These are phyloP conservation scores for Agastache rugosa DNA, from an alignment of 257 asterid genomes.

Conservation along the genomic window DNA sequence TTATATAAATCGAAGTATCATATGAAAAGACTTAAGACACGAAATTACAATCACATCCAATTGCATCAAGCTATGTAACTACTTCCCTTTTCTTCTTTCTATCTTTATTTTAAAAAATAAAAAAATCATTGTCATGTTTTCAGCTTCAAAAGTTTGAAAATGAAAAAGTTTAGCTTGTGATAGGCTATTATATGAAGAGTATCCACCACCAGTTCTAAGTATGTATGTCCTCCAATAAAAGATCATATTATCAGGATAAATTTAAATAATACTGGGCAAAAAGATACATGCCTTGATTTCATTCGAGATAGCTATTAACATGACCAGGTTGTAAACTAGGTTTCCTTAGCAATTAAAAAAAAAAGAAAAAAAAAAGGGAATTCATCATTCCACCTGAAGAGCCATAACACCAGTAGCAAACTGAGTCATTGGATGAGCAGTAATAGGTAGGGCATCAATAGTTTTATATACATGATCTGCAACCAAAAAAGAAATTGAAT, in stretches of 20 bases:
- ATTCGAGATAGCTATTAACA: background rate
- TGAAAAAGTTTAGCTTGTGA: constrained; percentile 3
- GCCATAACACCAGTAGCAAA: constrained; percentile 98
- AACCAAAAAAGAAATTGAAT: constrained; percentile 36
- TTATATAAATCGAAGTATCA: constrained; percentile 5
- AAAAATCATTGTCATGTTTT: background rate
- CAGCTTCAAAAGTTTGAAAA: constrained; percentile 24
- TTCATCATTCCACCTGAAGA: constrained; percentile 66
- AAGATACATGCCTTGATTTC: background rate
- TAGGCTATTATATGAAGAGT: constrained; percentile 2
- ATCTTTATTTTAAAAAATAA: background rate
- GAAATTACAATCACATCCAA: background rate
- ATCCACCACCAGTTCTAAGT: constrained; percentile 5
- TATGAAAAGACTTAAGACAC: background rate
- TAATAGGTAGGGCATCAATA: constrained; percentile 77
- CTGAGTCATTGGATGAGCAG: constrained; percentile 96
- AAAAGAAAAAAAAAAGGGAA: constrained; percentile 10
- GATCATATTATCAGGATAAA: background rate
- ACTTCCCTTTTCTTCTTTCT: background rate
- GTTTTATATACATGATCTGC: constrained; percentile 88
- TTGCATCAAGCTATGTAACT: constrained; percentile 7
- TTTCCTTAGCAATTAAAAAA: constrained; percentile 19
- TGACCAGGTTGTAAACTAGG: constrained; percentile 23
- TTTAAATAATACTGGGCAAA: background rate
- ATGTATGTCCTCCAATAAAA: constrained; percentile 7